A percentile compares a stretch with the other conserved stretches of the same genome.
These are phyloP conservation scores for Echium plantagineum DNA, from an alignment of 257 asterid genomes.

Conservation along the genomic window DNA sequence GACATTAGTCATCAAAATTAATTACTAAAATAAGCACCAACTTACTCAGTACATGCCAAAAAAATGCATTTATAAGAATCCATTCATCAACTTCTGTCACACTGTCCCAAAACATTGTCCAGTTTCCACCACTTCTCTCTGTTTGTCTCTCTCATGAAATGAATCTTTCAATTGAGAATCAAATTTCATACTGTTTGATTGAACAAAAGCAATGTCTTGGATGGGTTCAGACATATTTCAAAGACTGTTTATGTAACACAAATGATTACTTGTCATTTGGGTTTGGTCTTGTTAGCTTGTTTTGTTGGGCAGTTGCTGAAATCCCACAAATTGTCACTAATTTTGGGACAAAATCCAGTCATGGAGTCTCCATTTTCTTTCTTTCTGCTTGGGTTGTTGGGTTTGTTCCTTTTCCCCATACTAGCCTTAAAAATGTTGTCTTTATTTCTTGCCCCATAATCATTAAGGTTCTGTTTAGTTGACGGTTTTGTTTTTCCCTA, in stretches of 20 bases:
- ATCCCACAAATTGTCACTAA: conserved; percentile 87
- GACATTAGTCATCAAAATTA: too few species aligned
- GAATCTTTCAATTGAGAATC: background rate
- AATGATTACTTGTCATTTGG: conserved; percentile 57
- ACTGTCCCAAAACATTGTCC: background rate
- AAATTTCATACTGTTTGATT: background rate
- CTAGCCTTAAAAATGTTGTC: background rate
- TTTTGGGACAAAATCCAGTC: conserved; percentile 67
- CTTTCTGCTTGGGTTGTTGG: conserved; percentile 82
- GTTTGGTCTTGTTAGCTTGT: conserved; percentile 63
- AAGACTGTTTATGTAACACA: conserved; percentile 67
- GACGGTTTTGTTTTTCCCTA: too few species aligned
- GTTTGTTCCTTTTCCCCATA: conserved; percentile 15
- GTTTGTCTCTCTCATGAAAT: background rate
- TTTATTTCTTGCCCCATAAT: background rate
- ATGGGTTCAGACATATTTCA: conserved; percentile 59
- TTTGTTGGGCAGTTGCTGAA: conserved; percentile 85
- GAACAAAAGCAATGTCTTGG: conserved; percentile 25
- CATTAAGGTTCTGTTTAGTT: too few species aligned
- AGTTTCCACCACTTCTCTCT: background rate
- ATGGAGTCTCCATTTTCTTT: conserved; percentile 67
- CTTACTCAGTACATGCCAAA: background rate
- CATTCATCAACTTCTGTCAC: background rate
- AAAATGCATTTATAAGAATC: background rate
- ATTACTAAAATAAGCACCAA: background rate